phyloP scores from a whole-genome alignment of 2,329 filamentous ascomycete species.

The Periconia sp. region DNA sequence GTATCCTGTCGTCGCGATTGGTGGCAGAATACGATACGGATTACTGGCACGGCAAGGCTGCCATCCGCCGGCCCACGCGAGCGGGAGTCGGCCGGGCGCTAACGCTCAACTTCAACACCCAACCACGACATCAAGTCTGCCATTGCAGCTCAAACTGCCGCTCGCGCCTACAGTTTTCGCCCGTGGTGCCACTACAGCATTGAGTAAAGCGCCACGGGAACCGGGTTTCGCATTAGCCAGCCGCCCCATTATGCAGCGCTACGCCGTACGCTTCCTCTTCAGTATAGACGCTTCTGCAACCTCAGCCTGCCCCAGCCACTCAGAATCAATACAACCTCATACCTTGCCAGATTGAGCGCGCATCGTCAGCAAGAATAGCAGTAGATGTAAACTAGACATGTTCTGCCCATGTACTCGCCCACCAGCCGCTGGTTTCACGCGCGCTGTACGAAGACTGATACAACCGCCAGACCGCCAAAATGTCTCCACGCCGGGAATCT shows the following conservation, averaged over 20 bases:
- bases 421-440: constrained; percentile 45
- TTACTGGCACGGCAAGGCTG: neutral
- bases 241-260: constrained; percentile 44
- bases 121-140: constrained; percentile 25
- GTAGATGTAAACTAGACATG: constrained; percentile 30
- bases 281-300: constrained; percentile 28
- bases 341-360: constrained; percentile 24
- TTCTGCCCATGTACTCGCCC: constrained; percentile 39
- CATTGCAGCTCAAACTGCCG: constrained; percentile 40
- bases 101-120: constrained; percentile 34
- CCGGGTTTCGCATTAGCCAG: constrained; percentile 45
- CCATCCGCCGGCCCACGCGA: constrained; percentile 14
- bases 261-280: constrained; percentile 32
- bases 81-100: constrained; percentile 30
- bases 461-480: constrained; percentile 27
- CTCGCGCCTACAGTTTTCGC: constrained; percentile 20
- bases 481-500: constrained; percentile 28
- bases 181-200: constrained; percentile 18
- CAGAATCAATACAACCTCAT: constrained; percentile 20
- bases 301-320: constrained; percentile 32
- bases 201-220: constrained; percentile 28
- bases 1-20: constrained; percentile 5
- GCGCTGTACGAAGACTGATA: constrained; percentile 27
- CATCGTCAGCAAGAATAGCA: constrained; percentile 31
- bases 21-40: neutral